These are phyloP conservation scores for Parastagonospora nodorum DNA, from an alignment of 2,329 filamentous ascomycete species.

Conservation along the genomic window DNA sequence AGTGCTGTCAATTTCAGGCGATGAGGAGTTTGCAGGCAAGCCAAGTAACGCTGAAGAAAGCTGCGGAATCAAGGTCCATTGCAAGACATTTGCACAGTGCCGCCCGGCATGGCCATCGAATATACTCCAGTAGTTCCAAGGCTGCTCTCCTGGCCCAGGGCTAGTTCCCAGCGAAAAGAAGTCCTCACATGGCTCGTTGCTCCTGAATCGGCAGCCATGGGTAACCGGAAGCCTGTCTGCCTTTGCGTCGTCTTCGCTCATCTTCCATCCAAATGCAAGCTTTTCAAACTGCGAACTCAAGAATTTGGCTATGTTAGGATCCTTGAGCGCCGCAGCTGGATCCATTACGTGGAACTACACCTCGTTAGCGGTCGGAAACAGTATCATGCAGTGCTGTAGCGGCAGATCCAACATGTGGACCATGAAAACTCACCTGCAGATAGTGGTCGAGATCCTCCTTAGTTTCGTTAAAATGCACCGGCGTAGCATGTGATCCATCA, in stretches of 20 bases:
- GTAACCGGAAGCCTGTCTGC: slow-evolving; percentile 36
- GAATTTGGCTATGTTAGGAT: slow-evolving; percentile 23
- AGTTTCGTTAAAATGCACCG: slow-evolving; percentile 33
- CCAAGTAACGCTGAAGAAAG: slow-evolving; percentile 46
- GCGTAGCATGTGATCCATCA: slow-evolving; percentile 19
- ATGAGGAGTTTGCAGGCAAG: slow-evolving; percentile 42
- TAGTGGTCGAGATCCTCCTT: slow-evolving; percentile 35
- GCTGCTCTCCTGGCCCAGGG: slow-evolving; percentile 32
- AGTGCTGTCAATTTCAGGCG: slow-evolving; percentile 57
- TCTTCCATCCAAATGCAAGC: slow-evolving; percentile 34
- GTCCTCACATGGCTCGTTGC: slow-evolving; percentile 43
- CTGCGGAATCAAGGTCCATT: slow-evolving; percentile 50
- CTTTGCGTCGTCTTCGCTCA: slow-evolving; percentile 29
- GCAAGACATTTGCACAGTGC: slow-evolving; percentile 50
- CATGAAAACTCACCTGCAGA: slow-evolving; percentile 2
- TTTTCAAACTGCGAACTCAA: slow-evolving; percentile 33
- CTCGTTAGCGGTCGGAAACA: too few relatives aligned
- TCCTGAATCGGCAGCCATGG: slow-evolving; percentile 36
- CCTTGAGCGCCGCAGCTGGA: slow-evolving; percentile 17
- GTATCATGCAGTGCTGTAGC: too few relatives aligned
- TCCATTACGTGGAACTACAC: slow-evolving; percentile 28
- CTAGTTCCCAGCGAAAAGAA: slow-evolving; percentile 34
- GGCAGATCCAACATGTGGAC: too few relatives aligned
- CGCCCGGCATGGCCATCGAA: slow-evolving; percentile 59
- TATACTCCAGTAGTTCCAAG: slow-evolving; percentile 51